Percentiles rank a stretch among this genome's conserved stretches.
Conservation (phyloP, 371 early-diverging fungal species). For the Haplosporangium sp. region DNA sequence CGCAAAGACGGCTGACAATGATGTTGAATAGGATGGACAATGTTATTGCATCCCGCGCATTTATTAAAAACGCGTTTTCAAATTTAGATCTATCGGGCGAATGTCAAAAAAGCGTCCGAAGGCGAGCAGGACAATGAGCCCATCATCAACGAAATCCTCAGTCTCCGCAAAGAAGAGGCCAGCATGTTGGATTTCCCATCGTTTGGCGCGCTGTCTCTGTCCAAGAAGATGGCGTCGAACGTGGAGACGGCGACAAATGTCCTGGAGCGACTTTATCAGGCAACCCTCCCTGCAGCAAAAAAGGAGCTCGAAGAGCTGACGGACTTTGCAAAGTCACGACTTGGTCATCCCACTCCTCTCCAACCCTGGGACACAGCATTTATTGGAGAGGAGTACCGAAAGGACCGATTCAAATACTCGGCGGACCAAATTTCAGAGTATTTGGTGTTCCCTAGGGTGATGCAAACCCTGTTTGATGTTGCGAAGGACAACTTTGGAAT, state of each 20-base stretch:
- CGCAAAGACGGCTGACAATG: background rate
- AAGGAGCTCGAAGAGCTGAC: constrained; percentile 62
- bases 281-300: constrained; percentile 63
- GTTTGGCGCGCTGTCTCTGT: constrained; percentile 69
- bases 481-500: constrained; percentile 68
- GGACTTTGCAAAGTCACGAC: constrained; percentile 58
- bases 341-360: constrained; percentile 60
- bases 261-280: constrained; percentile 60
- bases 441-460: constrained; percentile 70
- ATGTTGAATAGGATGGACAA: background rate
- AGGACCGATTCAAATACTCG: constrained; percentile 67
- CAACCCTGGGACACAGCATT: constrained; percentile 71
- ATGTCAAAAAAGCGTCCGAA: constrained; percentile 66
- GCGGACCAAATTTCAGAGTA: constrained; percentile 74
- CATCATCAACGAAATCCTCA: constrained; percentile 71
- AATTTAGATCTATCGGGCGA: constrained; percentile 64
- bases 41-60: background rate
- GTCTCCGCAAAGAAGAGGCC: constrained; percentile 63
- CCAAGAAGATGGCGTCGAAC: constrained; percentile 73
- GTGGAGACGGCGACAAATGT: constrained; percentile 61
- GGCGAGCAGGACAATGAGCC: constrained; percentile 68
- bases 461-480: constrained; percentile 69
- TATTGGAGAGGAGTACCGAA: constrained; percentile 70
- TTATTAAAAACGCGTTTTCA: background rate
- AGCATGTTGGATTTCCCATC: constrained; percentile 63